Evolutionary conservation across 371 early-diverging fungal genomes (phyloP), one percentile per base, ranked within the genome.

Genomic region (Mucor plumbeus): DNA sequence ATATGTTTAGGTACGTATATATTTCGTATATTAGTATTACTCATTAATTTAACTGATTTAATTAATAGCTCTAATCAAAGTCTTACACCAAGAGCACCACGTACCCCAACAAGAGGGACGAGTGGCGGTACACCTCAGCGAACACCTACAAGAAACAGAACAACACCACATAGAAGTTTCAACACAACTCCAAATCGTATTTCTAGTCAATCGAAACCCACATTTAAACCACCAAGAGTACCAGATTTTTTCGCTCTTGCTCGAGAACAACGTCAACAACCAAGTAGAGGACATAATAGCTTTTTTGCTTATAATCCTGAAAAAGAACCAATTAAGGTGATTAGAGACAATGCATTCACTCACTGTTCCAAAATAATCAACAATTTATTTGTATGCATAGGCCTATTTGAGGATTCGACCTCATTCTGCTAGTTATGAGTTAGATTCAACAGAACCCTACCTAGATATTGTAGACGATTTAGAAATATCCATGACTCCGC

Each of bases 331-430:
- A 67, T 73, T 13, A 69, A 69, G 40, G 74, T 67, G 61, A 33
- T 31, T 10, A 21, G 7, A 13, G n/a, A 19, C 26, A 62, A 38
- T 17, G 7, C 3, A 26, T 26, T 26, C 26, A 3, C 3, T 26
- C 26, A 26, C 26, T 26, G 26, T 26, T 26, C 26, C 13, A 38
- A 19, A 19, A 3, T 1, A 19, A 15, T 11, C 11, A 15, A 4
- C 19, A 47, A 35, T 19, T 33, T 5, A 33, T 38, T 47, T 64
- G 21, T 41, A 15, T 58, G 3, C 31, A 13, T 55, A 82, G 87
- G 80, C 80, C 31, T 84, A 81, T 67, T 65, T 86, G 26, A 66
- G 85, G 34, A 64, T 88, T 53, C 69, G 84, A 59, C 77, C 84
- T 6, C 66, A 39, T 34, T 69, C 67, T 33, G 38, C 40, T 21